Base-by-base conservation (phyloP, 2,329 filamentous ascomycete species). In the Emmonsia crescens region DNA sequence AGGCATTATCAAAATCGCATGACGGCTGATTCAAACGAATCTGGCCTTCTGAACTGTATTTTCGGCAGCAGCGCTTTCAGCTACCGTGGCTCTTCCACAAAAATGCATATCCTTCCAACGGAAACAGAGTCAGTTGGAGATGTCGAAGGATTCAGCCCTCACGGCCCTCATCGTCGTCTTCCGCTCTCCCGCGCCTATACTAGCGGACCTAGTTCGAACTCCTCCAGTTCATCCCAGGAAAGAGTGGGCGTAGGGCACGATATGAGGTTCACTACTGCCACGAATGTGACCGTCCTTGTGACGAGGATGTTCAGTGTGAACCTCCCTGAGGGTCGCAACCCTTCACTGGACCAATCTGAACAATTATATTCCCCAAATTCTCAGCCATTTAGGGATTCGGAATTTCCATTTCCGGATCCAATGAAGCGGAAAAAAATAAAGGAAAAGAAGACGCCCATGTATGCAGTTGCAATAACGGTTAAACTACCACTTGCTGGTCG, bases 261-360 rank as follows among this genome's bases (percentile, higher is more conserved):
- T 60, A 54, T 64, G 42, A 27, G 57, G 62, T 21, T 62, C 49
- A 40, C 64, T 61, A 48, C 49, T 5, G 67, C 79, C 62, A 67
- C 77, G 65, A 74, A 79, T 72, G 75, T 79, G 2, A 83, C 82
- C 24, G 77, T 85, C 31, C 75, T 85, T 57, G 77, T 85, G 60
- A 85, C 82, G 5, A 77, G 82, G 61, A 80, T 83, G 73, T 85
- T 85, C 68, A 80, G 81, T n/a, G 80, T 84, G 61, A 78, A 79
- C 57, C 70, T 83, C 1, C 77, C 80, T 2, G 80, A 82, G 44
- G 75, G 76, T 8, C 71, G 71, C 12, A 75, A 74, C 31, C 57
- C 70, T 66, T 65, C 73, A 5, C 67, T 70, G 46, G 76, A 78
- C 31, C 61, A 67, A 19, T 64, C 69, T 16, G 74, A 76, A 36